phyloP scores from a whole-genome alignment of 176 grass and related monocot species.

The Avena atlantica region DNA sequence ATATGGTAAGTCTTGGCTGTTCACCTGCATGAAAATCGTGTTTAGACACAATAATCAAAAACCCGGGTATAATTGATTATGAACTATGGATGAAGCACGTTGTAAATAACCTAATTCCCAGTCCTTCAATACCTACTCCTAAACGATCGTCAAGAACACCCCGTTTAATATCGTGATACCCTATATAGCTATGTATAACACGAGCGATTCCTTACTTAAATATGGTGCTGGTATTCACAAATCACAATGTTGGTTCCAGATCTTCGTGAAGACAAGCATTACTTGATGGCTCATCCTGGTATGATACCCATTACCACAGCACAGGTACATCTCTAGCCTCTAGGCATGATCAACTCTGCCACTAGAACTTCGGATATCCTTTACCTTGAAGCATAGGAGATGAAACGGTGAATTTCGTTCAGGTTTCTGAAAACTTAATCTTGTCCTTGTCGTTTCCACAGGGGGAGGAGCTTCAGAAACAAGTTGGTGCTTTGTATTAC shows the following conservation, averaged over 20 bases:
- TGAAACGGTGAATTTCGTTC: background rate
- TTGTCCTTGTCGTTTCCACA: conserved; percentile 29
- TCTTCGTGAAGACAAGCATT: conserved; percentile 99
- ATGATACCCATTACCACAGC: conserved; percentile 87
- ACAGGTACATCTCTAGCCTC: conserved; percentile 57
- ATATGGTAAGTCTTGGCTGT: conserved; percentile 19
- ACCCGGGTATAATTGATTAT: background rate
- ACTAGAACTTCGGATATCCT: conserved; percentile 14
- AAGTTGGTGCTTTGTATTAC: conserved; percentile 91
- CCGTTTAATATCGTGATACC: background rate
- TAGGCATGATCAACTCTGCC: background rate
- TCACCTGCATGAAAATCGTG: conserved; percentile 4
- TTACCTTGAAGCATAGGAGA: conserved; percentile 22
- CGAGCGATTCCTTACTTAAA: background rate
- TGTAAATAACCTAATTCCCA: background rate
- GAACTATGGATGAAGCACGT: background rate
- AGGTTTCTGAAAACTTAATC: conserved; percentile 9
- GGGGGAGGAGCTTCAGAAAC: conserved; percentile 95
- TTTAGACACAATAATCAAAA: conserved; percentile 23
- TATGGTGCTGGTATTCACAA: conserved; percentile 22
- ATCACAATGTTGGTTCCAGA: conserved; percentile 55
- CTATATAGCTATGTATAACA: conserved; percentile 1
- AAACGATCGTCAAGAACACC: background rate
- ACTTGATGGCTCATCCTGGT: conserved; percentile 93
- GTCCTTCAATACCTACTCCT: background rate